Conservation (phyloP, 73 alveolate genomes). For the Paramecium caudatum region DNA sequence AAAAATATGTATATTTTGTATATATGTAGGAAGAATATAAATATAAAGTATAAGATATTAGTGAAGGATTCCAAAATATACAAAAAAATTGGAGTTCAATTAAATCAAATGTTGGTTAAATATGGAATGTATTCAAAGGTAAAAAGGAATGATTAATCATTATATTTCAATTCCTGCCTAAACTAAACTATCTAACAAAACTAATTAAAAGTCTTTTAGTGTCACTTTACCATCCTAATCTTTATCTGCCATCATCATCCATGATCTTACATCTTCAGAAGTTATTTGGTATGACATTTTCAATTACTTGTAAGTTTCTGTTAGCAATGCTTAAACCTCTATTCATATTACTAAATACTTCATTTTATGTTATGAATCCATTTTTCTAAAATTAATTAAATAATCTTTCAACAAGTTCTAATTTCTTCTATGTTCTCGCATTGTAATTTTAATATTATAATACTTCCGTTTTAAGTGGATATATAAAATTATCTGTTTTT, state of each 20-base stretch:
- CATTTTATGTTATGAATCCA: conserved; percentile 38
- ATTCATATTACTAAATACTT: neutral
- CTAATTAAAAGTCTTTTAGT: neutral
- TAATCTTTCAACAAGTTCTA: conserved; percentile 22
- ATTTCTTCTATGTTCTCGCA: conserved; percentile 34
- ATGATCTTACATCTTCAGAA: conserved; percentile 2
- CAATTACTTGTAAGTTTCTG: conserved; percentile 44
- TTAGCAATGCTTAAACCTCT: conserved; percentile 8
- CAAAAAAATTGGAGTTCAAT: conserved; percentile 55
- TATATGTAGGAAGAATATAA: neutral
- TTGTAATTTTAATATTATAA: neutral
- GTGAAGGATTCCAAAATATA: neutral
- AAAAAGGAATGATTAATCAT: conserved; percentile 45
- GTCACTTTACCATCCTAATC: conserved; percentile 18
- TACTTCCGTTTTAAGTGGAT: conserved; percentile 22
- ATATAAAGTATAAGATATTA: neutral
- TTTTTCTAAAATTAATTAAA: conserved; percentile 31
- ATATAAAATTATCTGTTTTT: neutral
- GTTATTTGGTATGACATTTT: conserved; percentile 42
- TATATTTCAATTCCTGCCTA: conserved; percentile 47
- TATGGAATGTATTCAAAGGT: conserved; percentile 48
- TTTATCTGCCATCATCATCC: conserved; percentile 67
- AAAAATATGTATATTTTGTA: neutral
- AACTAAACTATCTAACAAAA: conserved; percentile 47
- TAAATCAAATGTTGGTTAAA: conserved; percentile 12